Evolutionary conservation across 768 basidiomycete species (phyloP), one percentile per base, ranked within the genome.

Genomic region (Psilocybe cyanescens): DNA sequence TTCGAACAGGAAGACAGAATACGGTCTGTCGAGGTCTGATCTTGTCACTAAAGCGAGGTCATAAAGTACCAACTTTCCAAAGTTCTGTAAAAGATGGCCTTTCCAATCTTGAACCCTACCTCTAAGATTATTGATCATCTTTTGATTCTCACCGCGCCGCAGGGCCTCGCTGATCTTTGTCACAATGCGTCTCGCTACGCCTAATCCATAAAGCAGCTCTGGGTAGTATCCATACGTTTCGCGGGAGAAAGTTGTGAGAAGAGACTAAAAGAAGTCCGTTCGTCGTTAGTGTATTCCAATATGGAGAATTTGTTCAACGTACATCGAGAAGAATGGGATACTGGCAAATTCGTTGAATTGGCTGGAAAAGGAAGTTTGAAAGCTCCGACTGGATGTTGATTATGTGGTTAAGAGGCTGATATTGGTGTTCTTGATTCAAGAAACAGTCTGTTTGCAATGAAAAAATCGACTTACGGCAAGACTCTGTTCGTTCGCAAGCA

Each of bases 271-370:
- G 5, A 4, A 5, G 14, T 16, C 5, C 3, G 35, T 8, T 30
- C 14, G 49, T 30, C 28, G 8, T 37, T 6, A 29, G 16, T 33
- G 31, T 19, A 16, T 35, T 35, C 11, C 11, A 35, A 35, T 7
- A 35, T 35, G 33, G 11, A 35, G 11, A 7, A 35, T 35, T 35
- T 35, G 11, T 7, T 35, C 33, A 7, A 53, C 51, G 30, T n/a
- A 53, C 51, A 3, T 53, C 51, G n/a, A 53, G 33, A 19, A 53
- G 31, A 37, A 37, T 11, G 12, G 51, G 51, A 33, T 53, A 53
- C n/a, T 53, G 31, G 33, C 51, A 37, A n/a, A 53, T 33, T 9
- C 51, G 31, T n/a, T 53, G 51, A 19, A 53, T 53, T 37, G 51
- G 51, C 19, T 53, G 35, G 30, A 53, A 14, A n/a, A 53, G 51